These are phyloP conservation scores for Epichloe baconii DNA, from an alignment of 2,329 filamentous ascomycete genomes.

Conservation along the genomic window DNA sequence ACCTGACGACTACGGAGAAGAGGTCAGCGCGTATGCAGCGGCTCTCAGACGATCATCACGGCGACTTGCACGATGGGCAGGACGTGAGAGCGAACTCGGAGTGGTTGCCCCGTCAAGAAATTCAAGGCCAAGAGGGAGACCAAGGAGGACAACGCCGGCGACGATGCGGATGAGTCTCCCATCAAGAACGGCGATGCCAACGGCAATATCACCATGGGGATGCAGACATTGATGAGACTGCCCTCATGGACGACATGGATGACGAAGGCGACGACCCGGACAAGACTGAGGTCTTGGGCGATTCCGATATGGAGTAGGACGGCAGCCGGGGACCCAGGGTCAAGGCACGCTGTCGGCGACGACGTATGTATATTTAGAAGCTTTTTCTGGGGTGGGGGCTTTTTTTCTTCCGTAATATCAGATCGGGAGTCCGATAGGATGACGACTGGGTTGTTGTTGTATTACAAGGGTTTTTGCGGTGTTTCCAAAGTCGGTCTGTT, in stretches of 20 bases:
- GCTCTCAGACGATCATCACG: slow-evolving; percentile 50
- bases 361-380: background rate
- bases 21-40: slow-evolving; percentile 52
- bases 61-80: slow-evolving; percentile 57
- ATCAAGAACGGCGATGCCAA: slow-evolving; percentile 23
- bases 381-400: background rate
- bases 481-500: background rate
- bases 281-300: slow-evolving; percentile 24
- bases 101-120: slow-evolving; percentile 35
- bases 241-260: slow-evolving; percentile 27
- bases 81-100: slow-evolving; percentile 29
- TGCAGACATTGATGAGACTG: slow-evolving; percentile 35
- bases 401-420: background rate
- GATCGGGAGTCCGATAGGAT: too few relatives aligned
- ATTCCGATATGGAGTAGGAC: slow-evolving; percentile 21
- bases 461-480: background rate
- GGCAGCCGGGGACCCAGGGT: background rate
- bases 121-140: slow-evolving; percentile 14
- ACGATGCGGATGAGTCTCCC: slow-evolving; percentile 1
- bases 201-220: slow-evolving; percentile 37
- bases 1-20: slow-evolving; percentile 64
- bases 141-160: slow-evolving; percentile 1
- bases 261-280: slow-evolving; percentile 33
- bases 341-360: background rate
- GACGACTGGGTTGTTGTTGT: background rate